A percentile compares a stretch with the other conserved stretches of the same genome.
These are phyloP conservation scores for Stemphylium lycopersici DNA, from an alignment of 2,329 filamentous ascomycete genomes.

Conservation along the genomic window DNA sequence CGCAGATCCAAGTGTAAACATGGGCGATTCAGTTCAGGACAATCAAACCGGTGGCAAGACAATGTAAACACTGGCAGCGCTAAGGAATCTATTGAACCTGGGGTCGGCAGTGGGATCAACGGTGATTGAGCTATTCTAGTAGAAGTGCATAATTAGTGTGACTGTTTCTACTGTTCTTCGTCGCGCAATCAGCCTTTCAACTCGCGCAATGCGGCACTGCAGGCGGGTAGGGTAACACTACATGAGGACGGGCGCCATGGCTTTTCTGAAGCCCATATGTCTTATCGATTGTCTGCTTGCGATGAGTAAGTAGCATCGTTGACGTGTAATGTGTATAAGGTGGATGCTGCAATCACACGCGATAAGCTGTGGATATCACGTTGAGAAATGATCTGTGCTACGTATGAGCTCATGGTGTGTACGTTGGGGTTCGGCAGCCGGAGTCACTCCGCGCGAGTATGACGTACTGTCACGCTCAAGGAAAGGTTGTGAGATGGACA, in stretches of 20 bases:
- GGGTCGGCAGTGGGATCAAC: neutral
- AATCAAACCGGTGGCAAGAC: neutral
- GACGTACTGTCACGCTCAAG: slow-evolving; percentile 14
- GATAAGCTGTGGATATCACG: neutral
- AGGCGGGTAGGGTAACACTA: neutral
- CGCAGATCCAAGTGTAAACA: neutral
- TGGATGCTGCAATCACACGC: neutral
- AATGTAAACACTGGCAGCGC: neutral
- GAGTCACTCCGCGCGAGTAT: slow-evolving; percentile 5
- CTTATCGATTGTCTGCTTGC: neutral
- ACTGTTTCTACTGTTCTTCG: neutral
- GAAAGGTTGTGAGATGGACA: neutral
- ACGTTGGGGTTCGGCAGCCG: neutral
- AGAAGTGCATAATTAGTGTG: slow-evolving; percentile 1
- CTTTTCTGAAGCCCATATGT: neutral
- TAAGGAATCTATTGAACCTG: neutral
- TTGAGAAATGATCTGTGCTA: slow-evolving; percentile 3
- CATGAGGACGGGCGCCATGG: neutral
- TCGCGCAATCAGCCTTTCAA: slow-evolving; percentile 18
- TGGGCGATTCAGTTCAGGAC: neutral
- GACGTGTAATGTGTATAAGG: neutral
- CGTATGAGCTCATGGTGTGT: neutral
- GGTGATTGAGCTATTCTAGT: neutral
- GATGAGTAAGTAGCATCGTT: neutral
- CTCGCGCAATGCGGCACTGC: slow-evolving; percentile 15